phyloP scores from a whole-genome alignment of 2,329 filamentous ascomycete species.

The Cercospora citrullina region DNA sequence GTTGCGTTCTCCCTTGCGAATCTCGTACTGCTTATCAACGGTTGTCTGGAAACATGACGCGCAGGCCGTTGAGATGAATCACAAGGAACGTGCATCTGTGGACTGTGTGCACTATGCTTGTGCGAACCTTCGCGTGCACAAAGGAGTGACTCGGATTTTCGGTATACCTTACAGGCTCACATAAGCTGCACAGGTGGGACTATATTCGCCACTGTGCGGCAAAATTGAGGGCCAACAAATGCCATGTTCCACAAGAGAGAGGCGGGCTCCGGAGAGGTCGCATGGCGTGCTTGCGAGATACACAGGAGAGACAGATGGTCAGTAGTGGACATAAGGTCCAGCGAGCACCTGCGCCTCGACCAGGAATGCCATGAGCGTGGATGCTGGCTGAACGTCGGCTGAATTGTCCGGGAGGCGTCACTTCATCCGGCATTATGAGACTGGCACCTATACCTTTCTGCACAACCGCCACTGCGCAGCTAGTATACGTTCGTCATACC shows the following conservation, averaged over 20 bases:
- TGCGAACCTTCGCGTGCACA: not conserved
- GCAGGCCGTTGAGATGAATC: not conserved
- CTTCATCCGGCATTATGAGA: not conserved
- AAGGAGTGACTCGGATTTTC: not conserved
- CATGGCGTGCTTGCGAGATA: not conserved
- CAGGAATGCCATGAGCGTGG: not conserved
- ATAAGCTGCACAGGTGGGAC: not conserved
- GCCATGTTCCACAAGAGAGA: not conserved
- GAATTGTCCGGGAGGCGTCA: not conserved
- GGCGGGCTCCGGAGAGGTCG: not conserved
- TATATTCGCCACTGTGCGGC: not conserved
- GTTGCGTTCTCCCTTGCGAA: not conserved
- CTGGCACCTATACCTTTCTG: not conserved
- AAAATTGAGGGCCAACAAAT: not conserved
- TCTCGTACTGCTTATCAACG: not conserved
- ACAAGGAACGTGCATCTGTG: not conserved
- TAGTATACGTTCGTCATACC: not conserved
- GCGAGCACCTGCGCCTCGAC: not conserved
- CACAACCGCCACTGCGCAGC: not conserved
- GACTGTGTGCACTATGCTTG: not conserved
- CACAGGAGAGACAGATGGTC: not conserved
- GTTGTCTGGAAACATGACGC: slow-evolving; percentile 1
- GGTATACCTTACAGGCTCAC: not conserved
- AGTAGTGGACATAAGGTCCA: not conserved
- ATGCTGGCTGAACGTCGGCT: not conserved